A percentile compares a stretch with the other conserved stretches of the same genome.
Conservation (phyloP, 352 stramenopile species). For the Globisporangium canariense region DNA sequence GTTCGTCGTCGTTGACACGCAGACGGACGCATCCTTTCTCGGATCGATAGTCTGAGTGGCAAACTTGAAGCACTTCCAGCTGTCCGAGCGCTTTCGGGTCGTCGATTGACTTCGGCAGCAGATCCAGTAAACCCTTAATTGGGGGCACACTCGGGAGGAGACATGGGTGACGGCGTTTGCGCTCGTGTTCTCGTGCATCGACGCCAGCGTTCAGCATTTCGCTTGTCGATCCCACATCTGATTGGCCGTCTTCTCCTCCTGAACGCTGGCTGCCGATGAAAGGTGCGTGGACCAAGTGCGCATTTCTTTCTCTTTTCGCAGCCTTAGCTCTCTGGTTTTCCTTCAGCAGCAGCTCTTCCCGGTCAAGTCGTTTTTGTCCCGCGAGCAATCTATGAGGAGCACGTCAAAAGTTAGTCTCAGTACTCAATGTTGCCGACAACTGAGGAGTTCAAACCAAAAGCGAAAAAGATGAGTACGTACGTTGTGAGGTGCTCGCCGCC, state of each 20-base stretch:
- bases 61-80: constrained; percentile 78
- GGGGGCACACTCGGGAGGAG: constrained; percentile 77
- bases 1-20: constrained; percentile 56
- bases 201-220: not conserved
- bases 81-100: constrained; percentile 55
- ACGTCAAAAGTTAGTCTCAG: constrained; percentile 6
- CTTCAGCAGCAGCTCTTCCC: constrained; percentile 73
- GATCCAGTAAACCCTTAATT: constrained; percentile 77
- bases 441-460: not conserved
- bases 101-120: constrained; percentile 74
- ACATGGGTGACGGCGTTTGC: constrained; percentile 56
- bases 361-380: constrained; percentile 72
- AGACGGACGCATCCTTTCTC: constrained; percentile 71
- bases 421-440: not conserved
- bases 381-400: constrained; percentile 41
- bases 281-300: constrained; percentile 47
- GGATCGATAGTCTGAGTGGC: constrained; percentile 65
- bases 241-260: not conserved
- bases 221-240: not conserved
- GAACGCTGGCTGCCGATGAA: not conserved
- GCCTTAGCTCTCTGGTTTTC: constrained; percentile 45
- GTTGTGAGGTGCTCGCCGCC: constrained; percentile 62
- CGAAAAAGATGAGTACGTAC: constrained; percentile 25
- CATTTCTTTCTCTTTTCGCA: constrained; percentile 39
- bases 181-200: constrained; percentile 25